These are phyloP conservation scores for Baorangia bicolor DNA, from an alignment of 768 basidiomycete genomes.

Conservation along the genomic window DNA sequence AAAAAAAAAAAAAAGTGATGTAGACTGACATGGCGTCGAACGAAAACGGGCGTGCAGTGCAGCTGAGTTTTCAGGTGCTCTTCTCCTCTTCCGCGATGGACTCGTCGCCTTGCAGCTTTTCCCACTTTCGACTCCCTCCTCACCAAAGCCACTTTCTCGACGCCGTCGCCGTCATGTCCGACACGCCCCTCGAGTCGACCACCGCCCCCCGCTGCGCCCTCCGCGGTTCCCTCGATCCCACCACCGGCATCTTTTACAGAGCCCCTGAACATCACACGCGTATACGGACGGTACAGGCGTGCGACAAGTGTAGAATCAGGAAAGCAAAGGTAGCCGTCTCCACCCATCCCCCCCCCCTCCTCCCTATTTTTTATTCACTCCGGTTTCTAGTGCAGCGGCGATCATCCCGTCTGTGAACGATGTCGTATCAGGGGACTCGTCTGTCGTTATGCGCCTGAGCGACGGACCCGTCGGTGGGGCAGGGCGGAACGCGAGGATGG, in stretches of 20 bases:
- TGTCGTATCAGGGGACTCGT: slow-evolving; percentile 55
- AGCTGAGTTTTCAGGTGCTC: too few species aligned
- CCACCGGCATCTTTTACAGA: slow-evolving; percentile 65
- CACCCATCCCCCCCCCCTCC: too few species aligned
- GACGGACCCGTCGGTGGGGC: slow-evolving; percentile 23
- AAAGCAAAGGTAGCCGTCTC: slow-evolving; percentile 87
- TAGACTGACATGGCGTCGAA: too few species aligned
- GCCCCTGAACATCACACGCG: slow-evolving; percentile 65
- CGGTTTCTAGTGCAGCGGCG: slow-evolving; percentile 53
- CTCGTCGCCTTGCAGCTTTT: not conserved
- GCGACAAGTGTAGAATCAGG: slow-evolving; percentile 68
- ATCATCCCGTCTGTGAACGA: slow-evolving; percentile 66
- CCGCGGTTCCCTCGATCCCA: slow-evolving; percentile 60
- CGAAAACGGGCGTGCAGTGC: too few species aligned
- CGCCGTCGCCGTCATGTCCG: not conserved
- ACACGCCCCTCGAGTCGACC: slow-evolving; percentile 5
- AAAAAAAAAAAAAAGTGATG: too few species aligned
- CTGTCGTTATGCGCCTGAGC: slow-evolving; percentile 70
- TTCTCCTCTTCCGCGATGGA: not conserved
- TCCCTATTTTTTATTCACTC: too few species aligned
- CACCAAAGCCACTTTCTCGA: too few species aligned
- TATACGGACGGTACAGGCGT: slow-evolving; percentile 69
- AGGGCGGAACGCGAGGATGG: too few species aligned
- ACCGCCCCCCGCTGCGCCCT: slow-evolving; percentile 37
- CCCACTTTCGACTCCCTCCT: not conserved